Percentiles rank a stretch among this genome's conserved stretches.
Evolutionary conservation across 345 rosid genomes (phyloP).

Genomic region (Salix dunnii): DNA sequence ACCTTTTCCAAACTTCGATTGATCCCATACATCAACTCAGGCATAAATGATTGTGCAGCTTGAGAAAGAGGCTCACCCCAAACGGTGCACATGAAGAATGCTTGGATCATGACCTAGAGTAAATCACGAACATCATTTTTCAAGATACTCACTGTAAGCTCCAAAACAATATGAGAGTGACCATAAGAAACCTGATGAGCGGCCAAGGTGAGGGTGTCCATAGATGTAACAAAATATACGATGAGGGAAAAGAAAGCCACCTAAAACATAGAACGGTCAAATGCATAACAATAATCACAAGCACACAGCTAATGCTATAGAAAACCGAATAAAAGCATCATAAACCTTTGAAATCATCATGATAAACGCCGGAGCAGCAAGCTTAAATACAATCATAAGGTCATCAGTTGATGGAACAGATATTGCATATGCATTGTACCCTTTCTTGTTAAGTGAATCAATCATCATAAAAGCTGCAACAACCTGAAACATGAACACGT

Average conservation of each 20-base stretch:
- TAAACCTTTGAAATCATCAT: constrained; percentile 68
- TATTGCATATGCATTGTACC: constrained; percentile 59
- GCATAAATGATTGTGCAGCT: constrained; percentile 94
- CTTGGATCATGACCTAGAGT: constrained; percentile 71
- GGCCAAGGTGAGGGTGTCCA: constrained; percentile 73
- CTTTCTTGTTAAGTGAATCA: constrained; percentile 62
- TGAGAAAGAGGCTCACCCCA: constrained; percentile 96
- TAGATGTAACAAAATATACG: constrained; percentile 74
- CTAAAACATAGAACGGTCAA: constrained; percentile 32
- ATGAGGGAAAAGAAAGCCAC: constrained; percentile 77
- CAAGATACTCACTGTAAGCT: background rate
- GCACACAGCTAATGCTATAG: background rate
- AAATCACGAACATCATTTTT: constrained; percentile 3
- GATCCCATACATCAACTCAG: constrained; percentile 70
- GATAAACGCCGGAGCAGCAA: constrained; percentile 78
- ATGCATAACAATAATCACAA: constrained; percentile 3
- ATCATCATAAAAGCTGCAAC: constrained; percentile 87
- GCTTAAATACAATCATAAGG: constrained; percentile 48
- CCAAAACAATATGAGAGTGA: background rate
- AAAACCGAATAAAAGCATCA: background rate
- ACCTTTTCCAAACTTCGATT: constrained; percentile 64
- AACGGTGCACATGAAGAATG: constrained; percentile 56
- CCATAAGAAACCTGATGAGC: constrained; percentile 77
- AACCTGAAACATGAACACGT: constrained; percentile 35
- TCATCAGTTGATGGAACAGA: constrained; percentile 59